Conservation (phyloP, 108 stramenopile species). For the Conticribra weissflogii region DNA sequence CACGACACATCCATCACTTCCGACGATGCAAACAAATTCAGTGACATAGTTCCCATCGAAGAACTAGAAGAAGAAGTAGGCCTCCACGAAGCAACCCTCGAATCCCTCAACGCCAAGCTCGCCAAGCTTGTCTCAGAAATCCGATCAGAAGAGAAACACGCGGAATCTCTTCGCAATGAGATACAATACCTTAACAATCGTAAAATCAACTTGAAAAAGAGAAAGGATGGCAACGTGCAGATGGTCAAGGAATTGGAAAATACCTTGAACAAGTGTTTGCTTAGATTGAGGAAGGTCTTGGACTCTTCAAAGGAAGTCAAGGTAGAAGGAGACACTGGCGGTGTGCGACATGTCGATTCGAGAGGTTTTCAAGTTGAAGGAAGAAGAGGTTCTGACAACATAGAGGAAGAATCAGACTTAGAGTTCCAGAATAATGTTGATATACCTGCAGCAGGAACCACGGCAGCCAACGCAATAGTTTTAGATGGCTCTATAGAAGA, state of each 20-base stretch:
- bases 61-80: constrained; percentile 47
- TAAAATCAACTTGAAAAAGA: constrained; percentile 22
- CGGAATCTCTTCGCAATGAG: constrained; percentile 14
- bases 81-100: constrained; percentile 36
- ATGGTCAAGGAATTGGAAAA: constrained; percentile 33
- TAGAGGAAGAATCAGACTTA: too few species aligned
- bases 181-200: constrained; percentile 13
- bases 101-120: constrained; percentile 31
- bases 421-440: too few species aligned
- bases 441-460: too few species aligned
- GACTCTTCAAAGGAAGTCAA: constrained; percentile 2
- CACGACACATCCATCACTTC: neutral
- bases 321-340: neutral
- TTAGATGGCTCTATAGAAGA: neutral
- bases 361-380: neutral
- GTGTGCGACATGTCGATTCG: neutral
- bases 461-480: neutral
- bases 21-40: neutral
- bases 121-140: constrained; percentile 24
- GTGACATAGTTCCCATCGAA: constrained; percentile 16
- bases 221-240: constrained; percentile 23
- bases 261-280: constrained; percentile 36
- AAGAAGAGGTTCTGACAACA: neutral
- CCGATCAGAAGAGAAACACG: constrained; percentile 1
- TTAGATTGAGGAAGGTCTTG: constrained; percentile 14